Evolutionary conservation across 2,329 filamentous ascomycete genomes (phyloP).

Genomic region (Clonostachys sp.): DNA sequence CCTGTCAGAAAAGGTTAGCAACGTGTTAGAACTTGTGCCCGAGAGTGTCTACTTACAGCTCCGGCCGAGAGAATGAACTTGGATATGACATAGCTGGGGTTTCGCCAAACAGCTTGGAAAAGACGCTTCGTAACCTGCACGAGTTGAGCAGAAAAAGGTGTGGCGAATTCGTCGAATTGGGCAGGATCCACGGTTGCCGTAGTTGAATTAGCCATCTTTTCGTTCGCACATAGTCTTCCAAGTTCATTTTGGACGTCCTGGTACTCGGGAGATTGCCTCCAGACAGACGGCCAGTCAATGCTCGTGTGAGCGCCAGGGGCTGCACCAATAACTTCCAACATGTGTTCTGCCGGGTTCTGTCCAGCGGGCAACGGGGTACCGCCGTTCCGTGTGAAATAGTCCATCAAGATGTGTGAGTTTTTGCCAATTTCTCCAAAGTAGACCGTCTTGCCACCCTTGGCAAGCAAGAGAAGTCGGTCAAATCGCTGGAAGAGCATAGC

Average conservation of each 20-base stretch:
- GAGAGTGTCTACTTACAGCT: too few relatives aligned
- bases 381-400: slow-evolving; percentile 60
- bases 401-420: slow-evolving; percentile 44
- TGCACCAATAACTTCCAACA: slow-evolving; percentile 53
- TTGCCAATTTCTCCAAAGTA: slow-evolving; percentile 62
- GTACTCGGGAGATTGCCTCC: slow-evolving; percentile 48
- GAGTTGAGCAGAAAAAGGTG: slow-evolving; percentile 60
- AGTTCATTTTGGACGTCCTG: slow-evolving; percentile 45
- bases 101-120: slow-evolving; percentile 82
- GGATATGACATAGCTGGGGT: slow-evolving; percentile 75
- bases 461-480: slow-evolving; percentile 55
- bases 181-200: background rate
- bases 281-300: slow-evolving; percentile 53
- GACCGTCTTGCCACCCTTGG: slow-evolving; percentile 56
- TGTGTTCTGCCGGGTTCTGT: slow-evolving; percentile 67
- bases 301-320: slow-evolving; percentile 53
- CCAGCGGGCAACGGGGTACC: slow-evolving; percentile 46
- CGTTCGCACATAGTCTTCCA: too few relatives aligned
- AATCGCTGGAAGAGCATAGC: slow-evolving; percentile 44
- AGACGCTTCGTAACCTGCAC: slow-evolving; percentile 61
- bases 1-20: slow-evolving; percentile 30
- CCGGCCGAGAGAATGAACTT: slow-evolving; percentile 60
- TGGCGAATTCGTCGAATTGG: slow-evolving; percentile 63
- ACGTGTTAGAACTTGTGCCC: too few relatives aligned
- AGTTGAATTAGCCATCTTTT: background rate